These are phyloP conservation scores for Thymus quinquecostatus DNA, from an alignment of 257 asterid genomes.

Conservation along the genomic window DNA sequence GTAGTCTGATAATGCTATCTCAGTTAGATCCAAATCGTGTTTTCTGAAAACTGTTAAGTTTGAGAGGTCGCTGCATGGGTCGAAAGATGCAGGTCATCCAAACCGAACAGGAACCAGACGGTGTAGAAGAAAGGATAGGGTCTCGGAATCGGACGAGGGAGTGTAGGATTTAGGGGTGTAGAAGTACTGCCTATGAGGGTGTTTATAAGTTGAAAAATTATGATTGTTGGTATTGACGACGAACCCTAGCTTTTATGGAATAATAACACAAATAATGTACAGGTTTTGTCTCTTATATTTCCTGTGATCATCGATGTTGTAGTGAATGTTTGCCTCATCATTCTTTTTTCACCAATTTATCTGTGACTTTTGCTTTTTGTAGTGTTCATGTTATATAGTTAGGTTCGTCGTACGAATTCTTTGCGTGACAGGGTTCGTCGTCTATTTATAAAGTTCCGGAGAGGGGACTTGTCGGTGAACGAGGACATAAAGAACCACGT, in stretches of 20 bases:
- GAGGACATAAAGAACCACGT: too few species aligned
- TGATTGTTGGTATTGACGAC: conserved; percentile 32
- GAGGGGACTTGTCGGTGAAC: too few species aligned
- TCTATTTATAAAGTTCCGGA: too few species aligned
- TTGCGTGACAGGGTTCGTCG: too few species aligned
- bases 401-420: too few species aligned
- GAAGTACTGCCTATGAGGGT: conserved; percentile 28
- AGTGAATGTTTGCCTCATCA: background rate
- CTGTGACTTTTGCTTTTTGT: too few species aligned
- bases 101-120: background rate
- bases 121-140: conserved; percentile 3
- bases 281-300: conserved; percentile 33
- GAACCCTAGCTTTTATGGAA: conserved; percentile 27
- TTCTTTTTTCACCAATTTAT: background rate
- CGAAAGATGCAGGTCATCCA: background rate
- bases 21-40: background rate
- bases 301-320: background rate
- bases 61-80: background rate
- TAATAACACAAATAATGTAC: conserved; percentile 44
- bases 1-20: conserved; percentile 22
- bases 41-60: background rate
- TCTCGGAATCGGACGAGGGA: background rate
- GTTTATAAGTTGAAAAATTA: conserved; percentile 34
- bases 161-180: conserved; percentile 28
- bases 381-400: too few species aligned